Conservation (phyloP, 1,284 basidiomycete species). For the Apiotrichum siamense region DNA sequence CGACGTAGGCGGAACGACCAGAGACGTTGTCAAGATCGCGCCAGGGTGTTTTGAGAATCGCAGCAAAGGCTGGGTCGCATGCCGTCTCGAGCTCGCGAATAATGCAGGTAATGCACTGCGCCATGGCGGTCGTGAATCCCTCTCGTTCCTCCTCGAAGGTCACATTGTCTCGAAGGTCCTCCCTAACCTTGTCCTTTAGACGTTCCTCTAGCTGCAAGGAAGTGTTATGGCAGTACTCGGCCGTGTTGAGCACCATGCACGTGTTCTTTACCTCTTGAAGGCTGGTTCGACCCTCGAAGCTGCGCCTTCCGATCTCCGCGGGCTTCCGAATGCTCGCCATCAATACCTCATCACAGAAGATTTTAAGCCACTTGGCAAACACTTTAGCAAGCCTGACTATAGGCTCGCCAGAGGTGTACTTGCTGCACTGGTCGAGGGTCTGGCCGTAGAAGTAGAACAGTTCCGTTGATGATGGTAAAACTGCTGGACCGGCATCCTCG, state of each 20-base stretch:
- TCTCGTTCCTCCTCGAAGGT: slow-evolving; percentile 81
- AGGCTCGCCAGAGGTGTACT: slow-evolving; percentile 65
- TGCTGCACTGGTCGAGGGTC: slow-evolving; percentile 87
- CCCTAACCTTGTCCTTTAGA: slow-evolving; percentile 71
- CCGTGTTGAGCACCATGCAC: slow-evolving; percentile 87
- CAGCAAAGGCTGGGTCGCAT: slow-evolving; percentile 66
- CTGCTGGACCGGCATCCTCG: slow-evolving; percentile 55
- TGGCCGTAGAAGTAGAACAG: slow-evolving; percentile 97
- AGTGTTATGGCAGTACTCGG: slow-evolving; percentile 93
- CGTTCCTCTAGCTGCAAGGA: slow-evolving; percentile 89
- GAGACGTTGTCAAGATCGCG: slow-evolving; percentile 69
- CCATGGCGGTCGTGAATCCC: slow-evolving; percentile 77
- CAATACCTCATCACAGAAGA: slow-evolving; percentile 89
- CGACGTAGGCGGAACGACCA: slow-evolving; percentile 72
- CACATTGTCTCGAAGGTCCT: slow-evolving; percentile 68
- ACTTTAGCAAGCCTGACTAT: slow-evolving; percentile 70
- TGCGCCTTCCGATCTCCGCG: slow-evolving; percentile 54
- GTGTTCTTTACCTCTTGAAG: slow-evolving; percentile 67
- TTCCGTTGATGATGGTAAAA: slow-evolving; percentile 90
- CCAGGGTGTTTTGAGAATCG: slow-evolving; percentile 73
- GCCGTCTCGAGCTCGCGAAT: slow-evolving; percentile 74
- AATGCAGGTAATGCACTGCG: slow-evolving; percentile 68
- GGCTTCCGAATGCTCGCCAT: slow-evolving; percentile 63
- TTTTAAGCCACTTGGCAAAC: slow-evolving; percentile 87
- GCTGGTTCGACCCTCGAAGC: slow-evolving; percentile 70